phyloP scores from a whole-genome alignment of 352 stramenopile genomes.

The Achlya hypogyna region DNA sequence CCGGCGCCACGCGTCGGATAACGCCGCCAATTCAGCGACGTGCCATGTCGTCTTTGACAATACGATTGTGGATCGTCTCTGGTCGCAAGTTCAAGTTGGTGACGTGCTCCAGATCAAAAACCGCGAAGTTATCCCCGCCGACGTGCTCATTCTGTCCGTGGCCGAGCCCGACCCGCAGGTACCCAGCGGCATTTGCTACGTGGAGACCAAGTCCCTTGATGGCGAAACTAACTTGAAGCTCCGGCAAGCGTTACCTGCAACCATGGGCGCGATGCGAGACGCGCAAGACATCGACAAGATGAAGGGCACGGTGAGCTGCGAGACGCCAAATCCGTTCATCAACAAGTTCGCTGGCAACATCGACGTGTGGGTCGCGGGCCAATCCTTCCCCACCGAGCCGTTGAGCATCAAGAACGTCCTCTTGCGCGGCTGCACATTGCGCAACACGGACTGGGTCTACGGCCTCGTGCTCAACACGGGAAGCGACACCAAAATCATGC shows the following conservation, averaged over 20 bases:
- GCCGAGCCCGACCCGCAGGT: conserved; percentile 55
- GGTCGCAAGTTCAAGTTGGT: conserved; percentile 78
- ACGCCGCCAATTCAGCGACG: conserved; percentile 64
- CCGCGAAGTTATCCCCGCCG: conserved; percentile 72
- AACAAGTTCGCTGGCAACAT: conserved; percentile 84
- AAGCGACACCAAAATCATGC: conserved; percentile 88
- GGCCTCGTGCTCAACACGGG: conserved; percentile 85
- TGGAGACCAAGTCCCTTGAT: conserved; percentile 87
- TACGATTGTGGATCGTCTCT: conserved; percentile 58
- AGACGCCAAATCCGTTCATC: conserved; percentile 80
- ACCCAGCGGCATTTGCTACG: conserved; percentile 78
- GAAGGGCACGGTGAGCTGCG: conserved; percentile 49
- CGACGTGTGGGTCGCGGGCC: conserved; percentile 47
- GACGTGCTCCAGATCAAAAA: conserved; percentile 74
- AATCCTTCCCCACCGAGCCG: conserved; percentile 56
- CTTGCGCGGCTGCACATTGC: conserved; percentile 76
- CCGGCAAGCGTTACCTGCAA: conserved; percentile 55
- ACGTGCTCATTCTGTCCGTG: conserved; percentile 74
- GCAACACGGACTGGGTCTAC: conserved; percentile 85
- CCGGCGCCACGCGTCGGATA: conserved; percentile 66
- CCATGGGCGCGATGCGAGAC: conserved; percentile 52
- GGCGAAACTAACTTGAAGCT: conserved; percentile 91
- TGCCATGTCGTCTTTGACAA: conserved; percentile 65
- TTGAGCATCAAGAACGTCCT: conserved; percentile 85
- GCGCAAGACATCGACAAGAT: conserved; percentile 43